phyloP scores from a whole-genome alignment of 2,329 filamentous ascomycete species.

The Malbranchea zuffiana region DNA sequence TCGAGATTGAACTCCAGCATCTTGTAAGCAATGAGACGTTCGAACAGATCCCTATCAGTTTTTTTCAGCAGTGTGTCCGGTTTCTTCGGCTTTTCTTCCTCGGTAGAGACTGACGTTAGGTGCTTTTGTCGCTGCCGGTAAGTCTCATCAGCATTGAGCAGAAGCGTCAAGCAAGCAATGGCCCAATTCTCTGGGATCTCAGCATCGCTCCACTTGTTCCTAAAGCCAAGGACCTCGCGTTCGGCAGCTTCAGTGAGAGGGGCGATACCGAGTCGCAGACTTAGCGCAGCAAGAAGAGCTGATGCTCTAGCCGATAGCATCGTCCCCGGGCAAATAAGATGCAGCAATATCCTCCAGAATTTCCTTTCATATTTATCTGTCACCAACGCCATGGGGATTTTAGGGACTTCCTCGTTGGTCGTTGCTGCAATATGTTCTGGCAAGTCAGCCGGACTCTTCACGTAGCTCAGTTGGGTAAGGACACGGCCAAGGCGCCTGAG shows the following conservation, averaged over 20 bases:
- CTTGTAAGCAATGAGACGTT: constrained; percentile 38
- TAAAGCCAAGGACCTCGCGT: constrained; percentile 33
- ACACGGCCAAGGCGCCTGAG: constrained; percentile 40
- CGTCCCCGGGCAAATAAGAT: constrained; percentile 40
- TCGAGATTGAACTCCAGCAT: constrained; percentile 38
- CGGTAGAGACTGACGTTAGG: constrained; percentile 12
- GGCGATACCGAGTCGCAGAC: constrained; percentile 39
- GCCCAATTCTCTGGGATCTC: constrained; percentile 44
- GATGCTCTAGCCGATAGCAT: constrained; percentile 37
- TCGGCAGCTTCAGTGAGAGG: constrained; percentile 34
- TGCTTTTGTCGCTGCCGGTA: constrained; percentile 22
- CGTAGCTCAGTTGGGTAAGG: constrained; percentile 30
- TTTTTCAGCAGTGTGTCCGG: constrained; percentile 24
- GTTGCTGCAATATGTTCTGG: constrained; percentile 35
- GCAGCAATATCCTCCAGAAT: constrained; percentile 43
- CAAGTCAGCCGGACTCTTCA: constrained; percentile 31
- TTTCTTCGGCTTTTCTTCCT: constrained; percentile 4
- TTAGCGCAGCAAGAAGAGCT: constrained; percentile 39
- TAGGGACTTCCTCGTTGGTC: constrained; percentile 26
- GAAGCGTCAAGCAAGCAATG: constrained; percentile 34
- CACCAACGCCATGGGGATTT: constrained; percentile 38
- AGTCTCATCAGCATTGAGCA: constrained; percentile 39
- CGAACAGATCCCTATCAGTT: constrained; percentile 35
- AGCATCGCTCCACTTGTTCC: constrained; percentile 38
- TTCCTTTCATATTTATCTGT: constrained; percentile 24